Percentiles rank a stretch among this genome's conserved stretches.
phyloP scores from a whole-genome alignment of 805 yeast species.

The Henningerozyma blattae region DNA sequence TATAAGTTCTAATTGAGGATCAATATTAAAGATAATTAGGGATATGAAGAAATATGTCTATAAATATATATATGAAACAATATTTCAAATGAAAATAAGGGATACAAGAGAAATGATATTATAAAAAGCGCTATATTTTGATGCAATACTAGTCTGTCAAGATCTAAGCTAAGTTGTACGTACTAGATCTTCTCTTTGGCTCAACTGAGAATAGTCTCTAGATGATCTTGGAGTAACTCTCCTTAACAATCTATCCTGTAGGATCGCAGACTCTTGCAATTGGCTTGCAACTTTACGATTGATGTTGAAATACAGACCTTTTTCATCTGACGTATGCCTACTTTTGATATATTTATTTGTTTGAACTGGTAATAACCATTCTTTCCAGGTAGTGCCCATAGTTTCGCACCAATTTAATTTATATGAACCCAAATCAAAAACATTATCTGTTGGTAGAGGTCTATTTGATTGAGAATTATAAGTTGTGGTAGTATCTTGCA shows the following conservation, averaged over 20 bases:
- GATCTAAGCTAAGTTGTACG: not conserved
- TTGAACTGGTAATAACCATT: slow-evolving; percentile 62
- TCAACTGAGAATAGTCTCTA: slow-evolving; percentile 6
- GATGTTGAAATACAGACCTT: slow-evolving; percentile 39
- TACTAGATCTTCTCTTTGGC: not conserved
- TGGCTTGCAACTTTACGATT: slow-evolving; percentile 28
- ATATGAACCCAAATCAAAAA: slow-evolving; percentile 60
- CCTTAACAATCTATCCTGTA: slow-evolving; percentile 20
- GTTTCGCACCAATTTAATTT: slow-evolving; percentile 49
- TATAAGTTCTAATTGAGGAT: too few relatives aligned
- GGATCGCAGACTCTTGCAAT: slow-evolving; percentile 24
- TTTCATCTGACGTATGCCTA: slow-evolving; percentile 23
- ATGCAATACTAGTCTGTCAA: too few relatives aligned
- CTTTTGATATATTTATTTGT: slow-evolving; percentile 13
- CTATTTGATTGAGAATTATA: slow-evolving; percentile 32
- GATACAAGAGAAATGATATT: too few relatives aligned
- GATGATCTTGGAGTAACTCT: slow-evolving; percentile 23
- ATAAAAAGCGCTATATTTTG: too few relatives aligned
- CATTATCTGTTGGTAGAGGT: slow-evolving; percentile 35
- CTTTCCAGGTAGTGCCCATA: slow-evolving; percentile 56
- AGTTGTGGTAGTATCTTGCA: slow-evolving; percentile 25
- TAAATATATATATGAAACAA: too few relatives aligned
- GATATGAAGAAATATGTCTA: too few relatives aligned
- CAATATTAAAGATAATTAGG: too few relatives aligned
- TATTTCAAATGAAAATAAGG: too few relatives aligned